Evolutionary conservation across 306 rosid genomes (phyloP).

Genomic region (Herpetospermum pedunculosum): DNA sequence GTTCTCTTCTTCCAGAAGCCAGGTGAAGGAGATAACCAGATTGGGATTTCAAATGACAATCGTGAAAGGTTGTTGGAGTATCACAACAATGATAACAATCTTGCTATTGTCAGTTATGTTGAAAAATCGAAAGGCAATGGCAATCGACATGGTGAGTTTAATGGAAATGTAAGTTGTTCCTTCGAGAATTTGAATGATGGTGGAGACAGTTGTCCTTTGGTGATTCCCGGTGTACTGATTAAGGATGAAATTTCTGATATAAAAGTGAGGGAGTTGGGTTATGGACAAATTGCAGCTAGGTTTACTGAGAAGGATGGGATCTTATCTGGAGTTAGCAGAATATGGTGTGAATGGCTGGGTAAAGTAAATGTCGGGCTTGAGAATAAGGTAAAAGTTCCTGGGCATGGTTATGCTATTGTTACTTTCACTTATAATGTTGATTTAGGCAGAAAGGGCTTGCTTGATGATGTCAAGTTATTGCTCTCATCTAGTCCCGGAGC

Average conservation of each 20-base stretch:
- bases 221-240: constrained; percentile 50
- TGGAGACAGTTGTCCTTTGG: constrained; percentile 14
- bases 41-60: constrained; percentile 15
- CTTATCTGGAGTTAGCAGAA: constrained; percentile 36
- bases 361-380: constrained; percentile 18
- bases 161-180: constrained; percentile 12
- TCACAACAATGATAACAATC: constrained; percentile 25
- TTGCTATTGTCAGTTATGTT: constrained; percentile 53
- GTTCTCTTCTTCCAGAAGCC: constrained; percentile 58
- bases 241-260: constrained; percentile 45
- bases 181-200: constrained; percentile 10
- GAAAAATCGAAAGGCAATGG: constrained; percentile 15
- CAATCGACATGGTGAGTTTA: constrained; percentile 8
- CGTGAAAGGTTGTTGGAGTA: constrained; percentile 32
- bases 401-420: constrained; percentile 52
- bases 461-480: constrained; percentile 38
- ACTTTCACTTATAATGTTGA: constrained; percentile 51
- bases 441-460: constrained; percentile 49
- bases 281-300: constrained; percentile 65
- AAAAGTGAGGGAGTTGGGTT: constrained; percentile 40
- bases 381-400: constrained; percentile 23
- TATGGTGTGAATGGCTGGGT: constrained; percentile 98
- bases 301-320: constrained; percentile 35
- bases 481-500: constrained; percentile 32
- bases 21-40: constrained; percentile 22